phyloP scores from a whole-genome alignment of 169 alveolate genomes.

The Plasmodium ovale region DNA sequence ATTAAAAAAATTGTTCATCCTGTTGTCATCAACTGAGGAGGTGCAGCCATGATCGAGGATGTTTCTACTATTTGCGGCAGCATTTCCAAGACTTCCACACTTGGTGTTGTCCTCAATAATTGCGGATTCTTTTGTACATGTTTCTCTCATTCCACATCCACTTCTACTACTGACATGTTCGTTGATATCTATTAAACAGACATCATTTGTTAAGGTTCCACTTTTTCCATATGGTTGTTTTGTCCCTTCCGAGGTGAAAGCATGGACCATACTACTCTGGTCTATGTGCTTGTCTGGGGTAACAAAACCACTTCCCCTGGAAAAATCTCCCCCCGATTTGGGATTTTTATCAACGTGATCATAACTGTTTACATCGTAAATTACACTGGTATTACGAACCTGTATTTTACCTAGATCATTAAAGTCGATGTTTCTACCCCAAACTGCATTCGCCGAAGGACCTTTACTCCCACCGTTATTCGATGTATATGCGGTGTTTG shows the following conservation, averaged over 20 bases:
- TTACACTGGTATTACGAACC: too few relatives aligned
- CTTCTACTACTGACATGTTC: background rate
- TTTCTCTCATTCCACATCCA: too few relatives aligned
- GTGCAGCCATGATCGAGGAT: background rate
- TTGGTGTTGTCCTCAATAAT: too few relatives aligned
- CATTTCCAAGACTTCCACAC: background rate
- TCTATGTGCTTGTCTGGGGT: background rate
- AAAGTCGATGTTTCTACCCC: too few relatives aligned
- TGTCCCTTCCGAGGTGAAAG: too few relatives aligned
- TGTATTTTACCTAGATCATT: background rate
- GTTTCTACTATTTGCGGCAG: background rate
- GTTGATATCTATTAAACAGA: slow-evolving; percentile 11
- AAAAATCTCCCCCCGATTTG: background rate
- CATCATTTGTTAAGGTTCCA: background rate
- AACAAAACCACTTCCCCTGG: background rate
- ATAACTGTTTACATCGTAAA: background rate
- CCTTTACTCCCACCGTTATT: background rate
- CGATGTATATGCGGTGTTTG: background rate
- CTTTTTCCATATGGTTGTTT: background rate
- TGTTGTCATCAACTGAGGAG: slow-evolving; percentile 13
- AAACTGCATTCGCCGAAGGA: background rate
- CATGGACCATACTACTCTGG: too few relatives aligned
- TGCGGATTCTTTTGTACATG: too few relatives aligned
- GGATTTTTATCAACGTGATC: background rate
- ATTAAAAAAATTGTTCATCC: slow-evolving; percentile 38